Base-by-base conservation (phyloP, 2,329 filamentous ascomycete genomes). In the Fusarium buharicum region DNA sequence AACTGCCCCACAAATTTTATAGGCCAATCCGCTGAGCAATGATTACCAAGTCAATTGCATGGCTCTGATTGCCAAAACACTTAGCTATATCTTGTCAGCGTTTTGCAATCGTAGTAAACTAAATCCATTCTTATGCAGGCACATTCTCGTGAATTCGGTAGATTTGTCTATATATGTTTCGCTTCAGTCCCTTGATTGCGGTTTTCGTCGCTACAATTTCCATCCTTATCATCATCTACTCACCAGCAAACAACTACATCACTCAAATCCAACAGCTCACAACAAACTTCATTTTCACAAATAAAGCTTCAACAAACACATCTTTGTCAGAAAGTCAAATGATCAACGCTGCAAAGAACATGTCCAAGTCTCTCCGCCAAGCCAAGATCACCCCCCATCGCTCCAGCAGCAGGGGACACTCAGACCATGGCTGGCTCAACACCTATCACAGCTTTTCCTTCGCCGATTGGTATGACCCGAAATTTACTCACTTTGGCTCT, bases 371-470 rank as follows among this genome's bases (percentile, higher is more conserved):
- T 48, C 85, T 90, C 59, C 76, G 81, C 33, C 84, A 90, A 76
- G 88, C 87, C 68, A 91, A 90, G 70, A 90, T 96, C 78, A 85
- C 84, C 33, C 89, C 89, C 49, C 90, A 93, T 64, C 86, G 85
- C 55, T 95, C 90, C 67, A 80, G 82, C 56, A 81, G 84, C 39
- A 85, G 93, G 47, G 92, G 92, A 28, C 90, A 93, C 75, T 84
- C 86, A 31, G 86, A 96, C 74, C 91, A 96, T 75, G 91, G 90
- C 75, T 96, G 92, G 92, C 85, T 96, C 9, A 90, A 94, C 78
- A 89, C 89, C 8, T 95, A 90, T 78, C 92, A 96, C 80, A 91
- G 89, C 62, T 96, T 96, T 81, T 89, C 85, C 70, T 96, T 96
- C 76, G 91, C 91, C 37, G 82, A 83, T 72, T 86, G 83, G 83